These are phyloP conservation scores for Sedum album DNA, from an alignment of 164 flowering plant genomes.

Conservation along the genomic window DNA sequence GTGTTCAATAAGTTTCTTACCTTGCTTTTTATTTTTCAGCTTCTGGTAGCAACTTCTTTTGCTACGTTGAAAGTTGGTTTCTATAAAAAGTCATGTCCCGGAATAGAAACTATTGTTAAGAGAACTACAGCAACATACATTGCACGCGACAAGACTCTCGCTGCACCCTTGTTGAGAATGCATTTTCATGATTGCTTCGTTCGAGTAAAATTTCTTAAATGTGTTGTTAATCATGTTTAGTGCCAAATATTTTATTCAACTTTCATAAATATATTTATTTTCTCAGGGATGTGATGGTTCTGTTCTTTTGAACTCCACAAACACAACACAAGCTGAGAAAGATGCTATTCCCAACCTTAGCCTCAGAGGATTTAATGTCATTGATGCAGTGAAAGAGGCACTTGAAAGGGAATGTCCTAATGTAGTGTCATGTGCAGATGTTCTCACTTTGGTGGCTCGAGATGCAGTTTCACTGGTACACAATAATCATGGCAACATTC, in stretches of 20 bases:
- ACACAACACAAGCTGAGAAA: background rate
- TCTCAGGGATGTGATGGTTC: slow-evolving; percentile 1
- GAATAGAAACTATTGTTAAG: slow-evolving; percentile 13
- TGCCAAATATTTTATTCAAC: background rate
- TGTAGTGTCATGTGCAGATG: slow-evolving; percentile 1
- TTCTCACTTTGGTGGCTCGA: background rate
- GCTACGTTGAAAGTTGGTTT: slow-evolving; percentile 16
- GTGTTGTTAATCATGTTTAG: no score
- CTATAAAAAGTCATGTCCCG: slow-evolving; percentile 17
- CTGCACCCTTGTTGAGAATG: slow-evolving; percentile 22
- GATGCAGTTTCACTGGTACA: background rate
- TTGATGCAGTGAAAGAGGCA: background rate
- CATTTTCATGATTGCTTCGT: slow-evolving; percentile 26
- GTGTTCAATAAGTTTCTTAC: background rate
- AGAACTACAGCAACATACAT: slow-evolving; percentile 9
- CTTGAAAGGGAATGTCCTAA: background rate
- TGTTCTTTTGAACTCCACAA: background rate
- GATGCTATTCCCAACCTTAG: background rate
- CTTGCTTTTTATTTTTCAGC: background rate
- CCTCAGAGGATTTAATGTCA: slow-evolving; percentile 5
- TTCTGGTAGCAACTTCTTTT: background rate
- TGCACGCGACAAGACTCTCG: slow-evolving; percentile 15
- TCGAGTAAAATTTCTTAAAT: slow-evolving; percentile 15
- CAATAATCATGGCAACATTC: no score
- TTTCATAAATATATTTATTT: background rate